Evolutionary conservation across 495 filamentous ascomycete genomes (phyloP), one percentile per base, ranked within the genome.

Genomic region (Cercophora newfieldiana): DNA sequence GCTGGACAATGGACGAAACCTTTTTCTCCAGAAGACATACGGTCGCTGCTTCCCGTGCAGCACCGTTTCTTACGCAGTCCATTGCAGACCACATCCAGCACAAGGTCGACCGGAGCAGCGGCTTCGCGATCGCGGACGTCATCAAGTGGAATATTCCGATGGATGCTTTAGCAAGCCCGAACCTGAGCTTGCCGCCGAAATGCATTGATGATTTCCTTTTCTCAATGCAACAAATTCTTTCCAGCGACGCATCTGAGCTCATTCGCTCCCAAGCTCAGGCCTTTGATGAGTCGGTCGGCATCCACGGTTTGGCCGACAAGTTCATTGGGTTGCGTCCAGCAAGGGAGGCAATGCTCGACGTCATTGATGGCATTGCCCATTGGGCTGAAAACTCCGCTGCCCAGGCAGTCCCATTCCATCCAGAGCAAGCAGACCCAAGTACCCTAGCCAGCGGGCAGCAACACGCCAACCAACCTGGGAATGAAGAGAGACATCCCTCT

Each of bases 291-390:
- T 54, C 22, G 51, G 51, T 22, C 51, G 51, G 51, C 25, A 54
- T 54, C 51, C 51, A 19, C 51, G 51, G 51, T 54, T 54, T 54
- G 51, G 51, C 51, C 51, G 51, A 54, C 51, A 25, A 54, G 51
- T 54, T 54, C 51, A 54, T 54, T 54, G 22, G 22, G 51, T 54
- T 54, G n/a, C 51, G 51, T 22, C 22, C 51, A 54, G 51, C 51
- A 54, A 54, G 51, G 51, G 51, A 54, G 51, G 51, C 51, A 54
- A 54, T 54, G 51, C 51, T 21, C 25, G 51, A 54, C 51, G 51
- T 54, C 3, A 54, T 54, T 54, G 51, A 54, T 54, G n/a, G 51
- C 51, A 24, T 21, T 24, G 51, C 51, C 51, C 18, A 18, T 54
- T 21, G 18, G 22, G 51, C 51, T 54, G 51, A 54, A 54, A 22